Conservation (phyloP, 225 moss, liverwort and hornwort genomes). For the Ulota crispa region DNA sequence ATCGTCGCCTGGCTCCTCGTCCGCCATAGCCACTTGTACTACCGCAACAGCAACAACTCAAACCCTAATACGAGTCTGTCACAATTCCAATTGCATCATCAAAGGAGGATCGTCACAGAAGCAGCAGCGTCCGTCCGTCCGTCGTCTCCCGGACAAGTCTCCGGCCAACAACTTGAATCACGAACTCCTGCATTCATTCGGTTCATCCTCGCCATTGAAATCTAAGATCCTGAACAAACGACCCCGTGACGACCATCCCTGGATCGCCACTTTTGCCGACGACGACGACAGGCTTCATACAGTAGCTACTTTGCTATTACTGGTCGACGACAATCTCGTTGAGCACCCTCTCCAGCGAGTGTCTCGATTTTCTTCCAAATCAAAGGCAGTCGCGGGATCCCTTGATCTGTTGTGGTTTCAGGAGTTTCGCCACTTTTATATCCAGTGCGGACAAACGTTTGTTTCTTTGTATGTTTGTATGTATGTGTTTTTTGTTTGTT, state of each 20-base stretch:
- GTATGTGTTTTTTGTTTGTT: no score
- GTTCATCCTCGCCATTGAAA: not conserved
- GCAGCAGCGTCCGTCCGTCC: not conserved
- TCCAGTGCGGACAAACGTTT: not conserved
- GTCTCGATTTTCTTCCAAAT: not conserved
- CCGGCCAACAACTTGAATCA: not conserved
- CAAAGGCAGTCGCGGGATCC: not conserved
- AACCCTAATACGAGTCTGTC: not conserved
- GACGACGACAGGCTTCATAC: not conserved
- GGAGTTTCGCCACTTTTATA: not conserved
- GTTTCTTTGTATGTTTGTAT: no score
- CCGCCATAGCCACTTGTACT: constrained; percentile 17
- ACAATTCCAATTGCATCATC: not conserved
- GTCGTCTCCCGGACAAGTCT: no score
- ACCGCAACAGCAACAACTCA: not conserved
- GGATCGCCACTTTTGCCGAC: not conserved
- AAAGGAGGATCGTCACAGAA: not conserved
- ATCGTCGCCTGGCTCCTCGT: constrained; percentile 17
- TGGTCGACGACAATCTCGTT: not conserved
- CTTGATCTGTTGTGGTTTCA: not conserved
- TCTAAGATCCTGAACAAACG: not conserved
- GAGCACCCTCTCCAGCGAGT: not conserved
- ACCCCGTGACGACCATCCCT: not conserved
- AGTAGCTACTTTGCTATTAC: not conserved
- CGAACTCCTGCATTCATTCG: not conserved